phyloP scores from a whole-genome alignment of 2,329 filamentous ascomycete genomes.

The Aspergillus transmontanensis region DNA sequence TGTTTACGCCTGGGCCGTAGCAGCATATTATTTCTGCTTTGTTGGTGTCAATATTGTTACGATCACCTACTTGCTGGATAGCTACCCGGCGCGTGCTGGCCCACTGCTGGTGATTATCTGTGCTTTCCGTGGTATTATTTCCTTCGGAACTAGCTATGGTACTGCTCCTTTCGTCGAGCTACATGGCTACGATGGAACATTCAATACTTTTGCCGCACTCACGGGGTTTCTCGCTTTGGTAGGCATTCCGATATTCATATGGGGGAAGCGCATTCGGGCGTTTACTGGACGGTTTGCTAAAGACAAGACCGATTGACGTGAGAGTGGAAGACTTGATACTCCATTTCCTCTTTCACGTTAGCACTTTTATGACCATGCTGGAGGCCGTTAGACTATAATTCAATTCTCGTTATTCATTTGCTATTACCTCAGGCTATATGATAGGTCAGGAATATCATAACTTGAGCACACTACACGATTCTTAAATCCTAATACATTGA shows the following conservation, averaged over 20 bases:
- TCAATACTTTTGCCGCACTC: constrained; percentile 34
- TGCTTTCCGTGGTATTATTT: constrained; percentile 50
- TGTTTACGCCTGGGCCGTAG: constrained; percentile 23
- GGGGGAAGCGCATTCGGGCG: constrained; percentile 33
- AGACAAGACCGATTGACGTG: neutral
- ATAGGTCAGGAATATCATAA: too few relatives aligned
- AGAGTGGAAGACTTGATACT: neutral
- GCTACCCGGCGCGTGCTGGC: constrained; percentile 46
- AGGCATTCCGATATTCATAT: constrained; percentile 34
- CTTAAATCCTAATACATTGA: neutral
- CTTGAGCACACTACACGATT: neutral
- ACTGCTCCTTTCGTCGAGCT: constrained; percentile 29
- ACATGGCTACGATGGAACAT: constrained; percentile 38
- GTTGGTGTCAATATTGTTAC: constrained; percentile 47
- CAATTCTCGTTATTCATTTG: neutral
- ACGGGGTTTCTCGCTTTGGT: constrained; percentile 33
- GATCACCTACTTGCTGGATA: constrained; percentile 50
- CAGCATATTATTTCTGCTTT: constrained; percentile 31
- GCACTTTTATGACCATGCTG: neutral
- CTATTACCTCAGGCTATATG: neutral
- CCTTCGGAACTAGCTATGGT: constrained; percentile 47
- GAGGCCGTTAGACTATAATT: neutral
- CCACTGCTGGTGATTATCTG: constrained; percentile 51
- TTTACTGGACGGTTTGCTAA: constrained; percentile 26
- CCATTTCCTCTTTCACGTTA: neutral